Evolutionary conservation across 805 yeast genomes (phyloP).

Genomic region (Saccharomycopsis schoenii): DNA sequence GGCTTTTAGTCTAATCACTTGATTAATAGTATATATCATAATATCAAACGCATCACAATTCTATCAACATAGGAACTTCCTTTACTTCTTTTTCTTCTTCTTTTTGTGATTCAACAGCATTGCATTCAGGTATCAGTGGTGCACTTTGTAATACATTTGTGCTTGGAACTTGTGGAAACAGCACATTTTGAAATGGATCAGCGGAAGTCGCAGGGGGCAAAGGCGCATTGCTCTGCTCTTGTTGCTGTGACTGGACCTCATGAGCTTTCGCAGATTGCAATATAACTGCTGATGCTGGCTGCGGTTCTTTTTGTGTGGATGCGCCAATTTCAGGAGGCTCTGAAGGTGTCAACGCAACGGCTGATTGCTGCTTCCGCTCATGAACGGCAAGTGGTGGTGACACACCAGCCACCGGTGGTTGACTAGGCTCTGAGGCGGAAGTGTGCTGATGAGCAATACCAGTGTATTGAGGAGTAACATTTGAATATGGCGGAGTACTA

Average conservation of each 20-base stretch:
- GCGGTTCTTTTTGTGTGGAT: neutral
- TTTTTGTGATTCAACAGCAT: neutral
- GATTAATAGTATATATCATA: no score
- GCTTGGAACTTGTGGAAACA: neutral
- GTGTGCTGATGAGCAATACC: no score
- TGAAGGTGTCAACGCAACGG: neutral
- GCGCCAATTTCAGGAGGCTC: neutral
- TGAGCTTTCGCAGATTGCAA: neutral
- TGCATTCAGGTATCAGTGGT: neutral
- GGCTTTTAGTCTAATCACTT: no score
- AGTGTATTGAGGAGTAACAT: no score
- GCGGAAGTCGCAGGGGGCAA: neutral
- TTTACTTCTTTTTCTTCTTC: neutral
- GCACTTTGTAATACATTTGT: neutral
- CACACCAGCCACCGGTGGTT: neutral
- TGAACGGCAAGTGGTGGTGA: neutral
- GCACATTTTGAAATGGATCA: neutral
- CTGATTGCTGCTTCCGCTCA: neutral
- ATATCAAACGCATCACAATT: neutral
- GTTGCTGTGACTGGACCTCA: neutral
- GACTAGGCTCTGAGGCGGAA: neutral
- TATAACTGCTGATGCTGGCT: neutral
- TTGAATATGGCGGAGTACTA: neutral
- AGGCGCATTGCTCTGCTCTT: neutral
- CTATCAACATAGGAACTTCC: neutral